Percentiles rank a stretch among this genome's conserved stretches.
phyloP scores from a whole-genome alignment of 2,329 filamentous ascomycete species.

The Colletotrichum chlorophyti region DNA sequence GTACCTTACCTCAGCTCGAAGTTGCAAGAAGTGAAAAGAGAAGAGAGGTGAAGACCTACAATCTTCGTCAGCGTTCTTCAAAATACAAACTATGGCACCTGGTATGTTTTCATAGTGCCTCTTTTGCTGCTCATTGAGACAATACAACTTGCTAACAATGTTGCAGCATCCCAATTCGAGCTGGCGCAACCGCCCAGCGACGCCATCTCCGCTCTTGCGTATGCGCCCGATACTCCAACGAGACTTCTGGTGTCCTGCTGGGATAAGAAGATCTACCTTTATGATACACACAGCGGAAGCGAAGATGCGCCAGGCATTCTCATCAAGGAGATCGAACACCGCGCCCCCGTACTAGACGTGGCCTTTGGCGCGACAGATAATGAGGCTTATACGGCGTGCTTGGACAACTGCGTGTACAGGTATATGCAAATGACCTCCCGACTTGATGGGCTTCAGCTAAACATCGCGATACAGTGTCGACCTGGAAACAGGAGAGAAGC shows the following conservation, averaged over 20 bases:
- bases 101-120: constrained; percentile 36
- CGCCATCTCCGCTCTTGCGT: constrained; percentile 85
- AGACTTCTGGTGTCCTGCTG: constrained; percentile 91
- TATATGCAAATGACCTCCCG: too few relatives aligned
- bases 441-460: too few relatives aligned
- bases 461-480: constrained; percentile 58
- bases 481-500: constrained; percentile 74
- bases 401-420: constrained; percentile 87
- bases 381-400: constrained; percentile 83
- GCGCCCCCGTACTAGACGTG: constrained; percentile 86
- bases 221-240: constrained; percentile 77
- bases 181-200: constrained; percentile 83
- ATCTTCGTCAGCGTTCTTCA: not conserved
- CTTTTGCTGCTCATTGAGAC: not conserved
- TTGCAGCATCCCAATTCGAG: constrained; percentile 76
- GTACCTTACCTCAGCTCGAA: not conserved
- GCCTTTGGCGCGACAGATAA: constrained; percentile 86
- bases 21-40: too few relatives aligned
- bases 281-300: constrained; percentile 70
- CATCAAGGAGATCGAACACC: constrained; percentile 77
- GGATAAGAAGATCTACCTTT: constrained; percentile 91
- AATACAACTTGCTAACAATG: constrained; percentile 28
- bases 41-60: constrained; percentile 5
- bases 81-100: constrained; percentile 43
- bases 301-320: constrained; percentile 67